A percentile compares a stretch with the other conserved stretches of the same genome.
These are phyloP conservation scores for Ustilago crameri DNA, from an alignment of 1,284 basidiomycete genomes.

Conservation along the genomic window DNA sequence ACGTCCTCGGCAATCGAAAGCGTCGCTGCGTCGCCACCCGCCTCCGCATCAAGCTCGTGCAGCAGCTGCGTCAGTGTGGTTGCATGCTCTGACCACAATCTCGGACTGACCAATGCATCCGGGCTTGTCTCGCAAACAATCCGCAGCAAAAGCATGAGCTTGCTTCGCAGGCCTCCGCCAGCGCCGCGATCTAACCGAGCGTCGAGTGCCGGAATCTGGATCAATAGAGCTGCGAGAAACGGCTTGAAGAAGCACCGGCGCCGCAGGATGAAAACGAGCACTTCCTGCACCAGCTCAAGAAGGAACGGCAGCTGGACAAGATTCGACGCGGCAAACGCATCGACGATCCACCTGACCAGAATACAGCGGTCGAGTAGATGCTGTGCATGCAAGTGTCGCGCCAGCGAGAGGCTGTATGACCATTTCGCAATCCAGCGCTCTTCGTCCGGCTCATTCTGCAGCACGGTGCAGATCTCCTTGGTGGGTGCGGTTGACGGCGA, in stretches of 20 bases:
- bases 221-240: slow-evolving; percentile 29
- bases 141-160: slow-evolving; percentile 38
- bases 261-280: slow-evolving; percentile 30
- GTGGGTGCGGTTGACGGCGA: slow-evolving; percentile 14
- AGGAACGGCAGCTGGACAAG: slow-evolving; percentile 48
- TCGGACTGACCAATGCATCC: slow-evolving; percentile 79
- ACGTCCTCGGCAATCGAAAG: slow-evolving; percentile 8
- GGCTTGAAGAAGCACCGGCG: slow-evolving; percentile 34
- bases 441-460: slow-evolving; percentile 74
- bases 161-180: slow-evolving; percentile 25
- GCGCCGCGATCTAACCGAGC: slow-evolving; percentile 18
- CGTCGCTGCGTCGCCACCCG: neutral
- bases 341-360: slow-evolving; percentile 84
- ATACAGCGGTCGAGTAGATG: slow-evolving; percentile 83
- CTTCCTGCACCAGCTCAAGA: slow-evolving; percentile 43
- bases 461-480: slow-evolving; percentile 26
- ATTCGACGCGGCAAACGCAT: slow-evolving; percentile 73
- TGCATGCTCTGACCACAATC: slow-evolving; percentile 42
- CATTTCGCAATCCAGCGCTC: slow-evolving; percentile 84
- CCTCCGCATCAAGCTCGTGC: slow-evolving; percentile 14
- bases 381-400: slow-evolving; percentile 82
- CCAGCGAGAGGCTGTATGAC: slow-evolving; percentile 74
- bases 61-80: slow-evolving; percentile 26
- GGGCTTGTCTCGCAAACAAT: slow-evolving; percentile 64
- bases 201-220: slow-evolving; percentile 29